Percentiles rank a stretch among this genome's conserved stretches.
Conservation (phyloP, 1,284 basidiomycete genomes). For the Apiotrichum laibachii region DNA sequence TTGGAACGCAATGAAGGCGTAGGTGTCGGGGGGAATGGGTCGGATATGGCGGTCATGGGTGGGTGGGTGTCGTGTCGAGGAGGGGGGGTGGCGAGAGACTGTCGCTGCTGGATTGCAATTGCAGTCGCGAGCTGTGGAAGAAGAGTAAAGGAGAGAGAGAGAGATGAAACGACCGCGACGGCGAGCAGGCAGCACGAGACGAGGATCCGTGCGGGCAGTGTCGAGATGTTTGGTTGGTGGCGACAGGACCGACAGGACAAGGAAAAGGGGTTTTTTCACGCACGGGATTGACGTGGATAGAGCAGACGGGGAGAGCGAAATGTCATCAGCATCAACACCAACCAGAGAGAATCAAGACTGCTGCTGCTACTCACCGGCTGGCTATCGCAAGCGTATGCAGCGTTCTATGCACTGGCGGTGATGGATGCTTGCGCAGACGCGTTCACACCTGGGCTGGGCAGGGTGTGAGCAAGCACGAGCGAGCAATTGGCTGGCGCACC, state of each 20-base stretch:
- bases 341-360: no score
- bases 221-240: background rate
- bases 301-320: background rate
- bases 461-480: no score
- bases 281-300: background rate
- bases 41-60: constrained; percentile 1
- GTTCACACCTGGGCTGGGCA: no score
- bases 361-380: background rate
- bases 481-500: background rate
- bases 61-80: background rate
- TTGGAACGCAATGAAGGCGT: constrained; percentile 29
- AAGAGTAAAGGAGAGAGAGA: background rate
- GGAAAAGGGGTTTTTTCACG: background rate
- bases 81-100: background rate
- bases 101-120: background rate
- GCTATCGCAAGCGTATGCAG: no score
- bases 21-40: constrained; percentile 33
- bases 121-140: background rate
- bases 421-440: no score
- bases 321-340: background rate
- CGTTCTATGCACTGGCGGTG: no score
- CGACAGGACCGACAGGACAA: background rate
- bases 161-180: background rate
- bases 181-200: no score
- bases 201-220: no score